Conservation (phyloP, 805 yeast genomes). For the Wickerhamiella qilinensis region DNA sequence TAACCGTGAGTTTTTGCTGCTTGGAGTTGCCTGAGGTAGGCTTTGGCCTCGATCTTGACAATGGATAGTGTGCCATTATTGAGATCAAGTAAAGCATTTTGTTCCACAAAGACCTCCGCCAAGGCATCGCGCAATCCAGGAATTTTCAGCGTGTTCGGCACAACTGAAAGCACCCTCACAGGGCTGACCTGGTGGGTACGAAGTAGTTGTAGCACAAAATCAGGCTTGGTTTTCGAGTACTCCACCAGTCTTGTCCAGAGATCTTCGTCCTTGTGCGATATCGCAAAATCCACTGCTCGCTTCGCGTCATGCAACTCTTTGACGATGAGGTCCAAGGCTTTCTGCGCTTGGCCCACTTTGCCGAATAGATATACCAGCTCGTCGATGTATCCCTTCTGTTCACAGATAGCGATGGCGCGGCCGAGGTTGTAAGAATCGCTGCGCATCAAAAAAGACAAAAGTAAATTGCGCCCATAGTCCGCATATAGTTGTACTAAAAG, state of each 20-base stretch:
- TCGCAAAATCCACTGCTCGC: conserved; percentile 67
- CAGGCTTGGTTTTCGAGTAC: conserved; percentile 54
- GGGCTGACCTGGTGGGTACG: conserved; percentile 37
- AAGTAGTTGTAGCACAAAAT: conserved; percentile 60
- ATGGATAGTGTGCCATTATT: not conserved
- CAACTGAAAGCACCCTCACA: conserved; percentile 45
- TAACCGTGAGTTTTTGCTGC: not conserved
- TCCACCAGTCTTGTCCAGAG: conserved; percentile 64
- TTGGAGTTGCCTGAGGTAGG: not conserved
- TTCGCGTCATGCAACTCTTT: conserved; percentile 64
- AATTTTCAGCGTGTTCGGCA: conserved; percentile 46
- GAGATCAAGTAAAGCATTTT: conserved; percentile 26
- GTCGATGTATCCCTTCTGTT: conserved; percentile 33
- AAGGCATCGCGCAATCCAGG: conserved; percentile 49
- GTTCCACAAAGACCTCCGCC: conserved; percentile 43
- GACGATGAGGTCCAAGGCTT: conserved; percentile 63
- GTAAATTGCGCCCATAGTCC: conserved; percentile 35
- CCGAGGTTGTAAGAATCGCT: conserved; percentile 46
- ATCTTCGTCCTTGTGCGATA: conserved; percentile 49
- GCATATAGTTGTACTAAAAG: conserved; percentile 51
- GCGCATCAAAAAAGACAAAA: conserved; percentile 45
- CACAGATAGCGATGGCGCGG: conserved; percentile 52
- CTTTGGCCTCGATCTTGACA: not conserved
- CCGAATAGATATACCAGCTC: conserved; percentile 76
- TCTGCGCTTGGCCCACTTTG: conserved; percentile 59